phyloP scores from a whole-genome alignment of 176 grass and related monocot species.

The Neostapfia colusana region DNA sequence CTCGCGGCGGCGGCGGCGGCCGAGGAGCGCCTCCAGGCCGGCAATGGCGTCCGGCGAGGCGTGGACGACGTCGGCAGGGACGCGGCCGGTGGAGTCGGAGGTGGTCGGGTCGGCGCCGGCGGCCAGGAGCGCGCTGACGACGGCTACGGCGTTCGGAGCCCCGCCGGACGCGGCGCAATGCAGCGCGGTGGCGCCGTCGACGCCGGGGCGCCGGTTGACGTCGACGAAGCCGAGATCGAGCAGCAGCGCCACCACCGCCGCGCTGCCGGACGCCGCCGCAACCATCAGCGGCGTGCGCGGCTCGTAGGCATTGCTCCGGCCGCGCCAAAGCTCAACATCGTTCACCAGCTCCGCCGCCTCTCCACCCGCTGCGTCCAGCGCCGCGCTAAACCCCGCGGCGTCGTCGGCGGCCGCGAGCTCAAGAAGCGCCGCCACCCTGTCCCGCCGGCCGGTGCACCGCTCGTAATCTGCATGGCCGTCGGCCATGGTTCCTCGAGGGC shows the following conservation, averaged over 20 bases:
- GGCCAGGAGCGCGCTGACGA: slow-evolving; percentile 48
- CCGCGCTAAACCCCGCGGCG: slow-evolving; percentile 13
- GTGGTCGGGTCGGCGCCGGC: slow-evolving; percentile 54
- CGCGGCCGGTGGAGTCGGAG: background rate
- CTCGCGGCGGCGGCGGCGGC: background rate
- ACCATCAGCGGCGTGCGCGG: slow-evolving; percentile 74
- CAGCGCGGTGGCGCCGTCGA: background rate
- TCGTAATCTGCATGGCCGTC: background rate
- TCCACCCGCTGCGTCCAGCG: slow-evolving; percentile 6
- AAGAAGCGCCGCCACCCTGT: slow-evolving; percentile 44
- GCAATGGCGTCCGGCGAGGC: background rate
- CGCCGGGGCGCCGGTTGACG: background rate
- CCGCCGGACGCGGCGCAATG: background rate
- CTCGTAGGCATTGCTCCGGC: slow-evolving; percentile 53
- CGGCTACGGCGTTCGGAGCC: slow-evolving; percentile 41
- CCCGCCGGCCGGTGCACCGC: slow-evolving; percentile 11
- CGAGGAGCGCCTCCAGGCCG: slow-evolving; percentile 40
- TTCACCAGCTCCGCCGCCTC: slow-evolving; percentile 29
- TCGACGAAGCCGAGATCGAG: background rate
- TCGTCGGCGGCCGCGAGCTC: slow-evolving; percentile 66
- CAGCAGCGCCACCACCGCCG: background rate
- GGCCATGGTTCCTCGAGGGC: background rate
- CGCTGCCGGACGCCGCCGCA: slow-evolving; percentile 62
- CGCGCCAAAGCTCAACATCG: slow-evolving; percentile 55
- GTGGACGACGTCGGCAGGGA: slow-evolving; percentile 36